Evolutionary conservation across 176 grass and related monocot species (phyloP), one percentile per base, ranked within the genome.

Genomic region (Eragrostis nindensis): DNA sequence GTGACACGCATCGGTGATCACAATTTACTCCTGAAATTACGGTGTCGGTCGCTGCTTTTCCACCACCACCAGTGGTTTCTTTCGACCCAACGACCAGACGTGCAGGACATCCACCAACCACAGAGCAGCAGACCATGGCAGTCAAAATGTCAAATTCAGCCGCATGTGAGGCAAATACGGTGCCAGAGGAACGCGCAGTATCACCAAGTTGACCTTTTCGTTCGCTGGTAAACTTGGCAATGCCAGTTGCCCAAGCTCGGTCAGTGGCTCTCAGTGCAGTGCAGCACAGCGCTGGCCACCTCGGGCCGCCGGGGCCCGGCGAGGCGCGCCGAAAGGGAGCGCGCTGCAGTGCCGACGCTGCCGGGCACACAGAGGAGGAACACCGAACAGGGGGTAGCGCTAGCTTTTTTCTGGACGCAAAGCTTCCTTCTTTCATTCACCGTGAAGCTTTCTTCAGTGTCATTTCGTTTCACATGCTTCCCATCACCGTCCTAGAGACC

Each of bases 401-500:
- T n/a, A n/a, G n/a, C n/a, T 4, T 36, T 36, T 36, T 36, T 36
- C 32, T 2, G 32, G 32, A 36, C 32, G 32, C 32, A 26, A 8
- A 60, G 46, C 56, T 22, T 0, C 22, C n/a, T n/a, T n/a, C n/a
- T 16, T 53, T 19, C 18, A 0, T 44, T 7, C 8, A 5, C 8
- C 42, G 42, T 10, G 42, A 44, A 44, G 6, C n/a, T 1, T n/a
- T 2, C 55, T 24, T 27, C 1, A 17, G 14, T 29, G 22, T 17
- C 69, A 32, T 36, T 19, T 19, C 14, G 8, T 49, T 66, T 42
- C 65, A 76, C 73, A 44, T 76, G 73, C 73, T 26, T 25, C 22
- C 55, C 55, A 45, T 25, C 53, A 26, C 3, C 18, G 16, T 13
- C 5, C 27, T 36, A 36, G 27, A n/a, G n/a, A n/a, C n/a, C n/a